phyloP scores from a whole-genome alignment of 2,329 filamentous ascomycete species.

The Coniochaeta pulveracea region DNA sequence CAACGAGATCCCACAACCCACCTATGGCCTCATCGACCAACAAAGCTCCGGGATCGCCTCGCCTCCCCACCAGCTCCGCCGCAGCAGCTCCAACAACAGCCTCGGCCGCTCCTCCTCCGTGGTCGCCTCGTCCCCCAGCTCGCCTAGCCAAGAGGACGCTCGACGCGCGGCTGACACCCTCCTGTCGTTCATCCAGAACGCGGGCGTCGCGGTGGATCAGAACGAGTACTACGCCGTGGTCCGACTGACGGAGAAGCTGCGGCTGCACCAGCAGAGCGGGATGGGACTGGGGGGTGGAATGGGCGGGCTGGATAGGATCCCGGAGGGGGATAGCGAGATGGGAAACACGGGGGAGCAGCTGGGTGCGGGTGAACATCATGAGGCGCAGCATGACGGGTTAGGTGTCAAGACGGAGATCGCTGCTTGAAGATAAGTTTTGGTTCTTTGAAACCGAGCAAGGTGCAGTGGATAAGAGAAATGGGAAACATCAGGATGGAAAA shows the following conservation, averaged over 20 bases:
- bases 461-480: too few relatives aligned
- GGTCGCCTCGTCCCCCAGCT: slow-evolving; percentile 37
- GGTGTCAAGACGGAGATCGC: slow-evolving; percentile 21
- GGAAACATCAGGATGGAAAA: too few relatives aligned
- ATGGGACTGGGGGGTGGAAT: slow-evolving; percentile 16
- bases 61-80: slow-evolving; percentile 29
- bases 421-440: slow-evolving; percentile 1
- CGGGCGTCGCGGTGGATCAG: slow-evolving; percentile 62
- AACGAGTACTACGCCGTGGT: slow-evolving; percentile 68
- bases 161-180: slow-evolving; percentile 71
- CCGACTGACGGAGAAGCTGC: slow-evolving; percentile 77
- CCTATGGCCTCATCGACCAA: slow-evolving; percentile 30
- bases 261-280: slow-evolving; percentile 42
- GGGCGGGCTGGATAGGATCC: slow-evolving; percentile 42
- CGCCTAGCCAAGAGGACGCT: slow-evolving; percentile 77
- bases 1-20: slow-evolving; percentile 29
- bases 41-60: slow-evolving; percentile 26
- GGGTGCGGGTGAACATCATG: too few relatives aligned
- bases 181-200: slow-evolving; percentile 67
- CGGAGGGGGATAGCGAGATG: slow-evolving; percentile 45
- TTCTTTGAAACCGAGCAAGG: neutral
- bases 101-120: slow-evolving; percentile 19
- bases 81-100: slow-evolving; percentile 39
- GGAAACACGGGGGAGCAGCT: too few relatives aligned
- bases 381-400: slow-evolving; percentile 16